Evolutionary conservation across 2,329 filamentous ascomycete genomes (phyloP).

Genomic region (Didymella segeticola): DNA sequence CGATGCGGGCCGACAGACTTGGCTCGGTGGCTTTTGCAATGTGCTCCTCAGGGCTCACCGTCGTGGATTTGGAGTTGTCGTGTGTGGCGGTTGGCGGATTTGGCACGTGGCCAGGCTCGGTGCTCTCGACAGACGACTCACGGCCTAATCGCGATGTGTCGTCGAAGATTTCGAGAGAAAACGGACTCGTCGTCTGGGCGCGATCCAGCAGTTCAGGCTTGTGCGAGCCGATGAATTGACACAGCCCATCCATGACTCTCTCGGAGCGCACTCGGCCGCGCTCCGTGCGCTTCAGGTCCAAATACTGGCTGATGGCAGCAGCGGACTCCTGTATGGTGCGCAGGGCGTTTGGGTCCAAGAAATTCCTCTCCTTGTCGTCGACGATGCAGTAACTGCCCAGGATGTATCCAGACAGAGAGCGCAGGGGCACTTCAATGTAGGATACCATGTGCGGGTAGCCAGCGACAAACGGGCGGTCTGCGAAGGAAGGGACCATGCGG

Average conservation of each 20-base stretch:
- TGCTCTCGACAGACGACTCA: neutral
- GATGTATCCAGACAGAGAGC: constrained; percentile 14
- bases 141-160: neutral
- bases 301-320: constrained; percentile 15
- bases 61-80: neutral
- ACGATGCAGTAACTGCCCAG: constrained; percentile 21
- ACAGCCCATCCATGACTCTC: constrained; percentile 19
- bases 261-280: constrained; percentile 12
- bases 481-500: constrained; percentile 13
- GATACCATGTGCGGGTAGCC: constrained; percentile 17
- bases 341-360: constrained; percentile 11
- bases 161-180: neutral
- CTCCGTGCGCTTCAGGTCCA: constrained; percentile 17
- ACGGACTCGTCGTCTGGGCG: neutral
- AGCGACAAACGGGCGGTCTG: constrained; percentile 12
- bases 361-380: constrained; percentile 14
- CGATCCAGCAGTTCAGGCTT: neutral
- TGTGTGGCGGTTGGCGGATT: neutral
- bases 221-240: constrained; percentile 13
- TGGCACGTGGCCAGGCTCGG: neutral
- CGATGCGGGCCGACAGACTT: constrained; percentile 8
- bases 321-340: constrained; percentile 9
- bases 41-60: neutral
- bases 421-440: constrained; percentile 17
- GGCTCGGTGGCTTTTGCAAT: neutral